phyloP scores from a whole-genome alignment of 305 asterid species.

The Fraxinus xanthoxyloides region DNA sequence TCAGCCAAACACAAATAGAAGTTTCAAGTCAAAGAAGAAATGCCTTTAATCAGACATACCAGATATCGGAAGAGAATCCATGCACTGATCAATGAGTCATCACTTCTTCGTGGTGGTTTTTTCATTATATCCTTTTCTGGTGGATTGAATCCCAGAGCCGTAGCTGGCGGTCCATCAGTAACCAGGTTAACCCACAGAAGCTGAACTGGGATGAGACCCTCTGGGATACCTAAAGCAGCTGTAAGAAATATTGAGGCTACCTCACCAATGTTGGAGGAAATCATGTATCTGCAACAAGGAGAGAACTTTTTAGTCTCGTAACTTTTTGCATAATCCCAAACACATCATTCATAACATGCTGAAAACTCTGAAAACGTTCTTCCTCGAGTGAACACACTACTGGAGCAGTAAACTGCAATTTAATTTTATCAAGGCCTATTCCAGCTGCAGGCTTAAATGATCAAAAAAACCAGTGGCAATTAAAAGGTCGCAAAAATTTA shows the following conservation, averaged over 20 bases:
- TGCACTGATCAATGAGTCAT: conserved; percentile 86
- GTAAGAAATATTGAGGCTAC: conserved; percentile 90
- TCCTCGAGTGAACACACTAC: not conserved
- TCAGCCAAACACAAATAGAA: not conserved
- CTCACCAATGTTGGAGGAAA: conserved; percentile 94
- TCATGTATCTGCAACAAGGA: conserved; percentile 68
- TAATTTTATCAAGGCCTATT: not conserved
- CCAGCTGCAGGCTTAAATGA: not conserved
- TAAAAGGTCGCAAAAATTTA: not conserved
- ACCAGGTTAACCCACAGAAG: conserved; percentile 98
- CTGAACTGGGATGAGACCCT: conserved; percentile 96
- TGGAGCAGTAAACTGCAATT: not conserved
- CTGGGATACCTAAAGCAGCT: conserved; percentile 95
- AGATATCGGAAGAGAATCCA: conserved; percentile 95
- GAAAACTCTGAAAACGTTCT: not conserved
- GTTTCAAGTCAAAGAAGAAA: not conserved
- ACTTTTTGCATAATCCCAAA: not conserved
- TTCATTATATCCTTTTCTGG: conserved; percentile 87
- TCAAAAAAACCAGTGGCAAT: not conserved
- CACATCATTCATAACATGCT: not conserved
- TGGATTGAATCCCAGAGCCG: conserved; percentile 93
- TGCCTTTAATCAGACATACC: conserved; percentile 40
- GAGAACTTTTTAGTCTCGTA: not conserved
- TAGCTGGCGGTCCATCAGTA: conserved; percentile 97
- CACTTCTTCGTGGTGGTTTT: conserved; percentile 84